Evolutionary conservation across 2,329 filamentous ascomycete genomes (phyloP).

Genomic region (Phoma herbarum): DNA sequence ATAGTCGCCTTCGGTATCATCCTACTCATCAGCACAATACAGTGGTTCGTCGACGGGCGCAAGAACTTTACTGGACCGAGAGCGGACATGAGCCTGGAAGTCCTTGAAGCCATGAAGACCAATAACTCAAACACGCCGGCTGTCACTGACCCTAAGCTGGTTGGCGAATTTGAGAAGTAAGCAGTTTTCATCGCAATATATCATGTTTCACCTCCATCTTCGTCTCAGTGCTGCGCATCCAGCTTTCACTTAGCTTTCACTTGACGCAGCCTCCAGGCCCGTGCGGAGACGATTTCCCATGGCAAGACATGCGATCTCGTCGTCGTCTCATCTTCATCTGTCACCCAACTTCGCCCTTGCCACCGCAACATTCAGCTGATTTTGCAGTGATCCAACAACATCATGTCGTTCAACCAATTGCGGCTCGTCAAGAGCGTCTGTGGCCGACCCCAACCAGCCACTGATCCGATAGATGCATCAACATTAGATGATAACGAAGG

Average conservation of each 20-base stretch:
- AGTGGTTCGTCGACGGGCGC: constrained; percentile 68
- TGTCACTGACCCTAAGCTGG: constrained; percentile 64
- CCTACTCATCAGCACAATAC: constrained; percentile 63
- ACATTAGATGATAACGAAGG: neutral
- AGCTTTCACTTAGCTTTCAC: neutral
- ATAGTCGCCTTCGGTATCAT: constrained; percentile 67
- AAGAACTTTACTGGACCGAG: constrained; percentile 67
- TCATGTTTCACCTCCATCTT: neutral
- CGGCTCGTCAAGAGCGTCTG: neutral
- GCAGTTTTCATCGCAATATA: neutral
- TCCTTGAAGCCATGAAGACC: constrained; percentile 46
- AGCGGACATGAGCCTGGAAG: constrained; percentile 53
- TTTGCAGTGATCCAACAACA: neutral
- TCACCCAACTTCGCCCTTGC: neutral
- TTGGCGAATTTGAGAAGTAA: constrained; percentile 5
- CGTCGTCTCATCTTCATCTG: neutral
- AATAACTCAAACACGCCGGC: constrained; percentile 43
- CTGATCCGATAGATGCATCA: neutral
- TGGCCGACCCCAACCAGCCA: neutral
- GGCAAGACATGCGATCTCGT: neutral
- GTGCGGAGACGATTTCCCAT: neutral
- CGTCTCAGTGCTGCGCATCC: neutral
- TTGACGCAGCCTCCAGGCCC: neutral
- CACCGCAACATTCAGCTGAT: neutral
- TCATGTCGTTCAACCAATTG: neutral